Percentiles rank a stretch among this genome's conserved stretches.
Evolutionary conservation across 108 stramenopile genomes (phyloP).

Genomic region (Tribonema minus): DNA sequence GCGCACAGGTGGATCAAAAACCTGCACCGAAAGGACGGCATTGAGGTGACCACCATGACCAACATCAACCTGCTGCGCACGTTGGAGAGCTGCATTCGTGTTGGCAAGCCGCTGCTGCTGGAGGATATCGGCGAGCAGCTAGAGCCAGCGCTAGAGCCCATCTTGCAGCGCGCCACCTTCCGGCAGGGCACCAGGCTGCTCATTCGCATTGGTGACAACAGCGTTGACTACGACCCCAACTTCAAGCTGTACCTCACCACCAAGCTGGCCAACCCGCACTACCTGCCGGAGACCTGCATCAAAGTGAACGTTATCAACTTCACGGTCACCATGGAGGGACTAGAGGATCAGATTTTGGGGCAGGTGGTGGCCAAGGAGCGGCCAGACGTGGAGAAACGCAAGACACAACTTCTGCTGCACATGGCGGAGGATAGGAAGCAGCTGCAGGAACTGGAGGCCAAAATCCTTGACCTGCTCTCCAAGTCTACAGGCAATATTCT

Average conservation of each 20-base stretch:
- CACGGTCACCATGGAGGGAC: slow-evolving; percentile 61
- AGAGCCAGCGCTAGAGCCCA: slow-evolving; percentile 65
- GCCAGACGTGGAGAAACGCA: slow-evolving; percentile 51
- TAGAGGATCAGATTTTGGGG: slow-evolving; percentile 69
- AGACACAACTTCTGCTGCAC: slow-evolving; percentile 58
- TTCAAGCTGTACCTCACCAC: slow-evolving; percentile 66
- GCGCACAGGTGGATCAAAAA: slow-evolving; percentile 66
- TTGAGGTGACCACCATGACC: slow-evolving; percentile 57
- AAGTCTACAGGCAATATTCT: slow-evolving; percentile 52
- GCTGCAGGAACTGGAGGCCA: slow-evolving; percentile 58
- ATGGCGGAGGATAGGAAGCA: slow-evolving; percentile 51
- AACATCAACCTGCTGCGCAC: slow-evolving; percentile 55
- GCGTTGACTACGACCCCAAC: slow-evolving; percentile 61
- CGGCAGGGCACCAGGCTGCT: slow-evolving; percentile 63
- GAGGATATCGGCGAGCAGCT: slow-evolving; percentile 65
- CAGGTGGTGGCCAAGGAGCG: slow-evolving; percentile 52
- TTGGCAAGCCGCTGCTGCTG: slow-evolving; percentile 61
- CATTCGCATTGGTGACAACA: slow-evolving; percentile 64
- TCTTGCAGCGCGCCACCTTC: slow-evolving; percentile 64
- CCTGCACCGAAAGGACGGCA: slow-evolving; percentile 44
- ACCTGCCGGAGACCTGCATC: slow-evolving; percentile 54
- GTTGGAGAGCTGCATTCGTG: slow-evolving; percentile 60
- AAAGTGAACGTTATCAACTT: slow-evolving; percentile 62
- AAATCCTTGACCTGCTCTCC: slow-evolving; percentile 49
- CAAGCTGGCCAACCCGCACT: slow-evolving; percentile 64